Evolutionary conservation across 768 basidiomycete species (phyloP), one percentile per base, ranked within the genome.

Genomic region (Tephrocybe sp.): DNA sequence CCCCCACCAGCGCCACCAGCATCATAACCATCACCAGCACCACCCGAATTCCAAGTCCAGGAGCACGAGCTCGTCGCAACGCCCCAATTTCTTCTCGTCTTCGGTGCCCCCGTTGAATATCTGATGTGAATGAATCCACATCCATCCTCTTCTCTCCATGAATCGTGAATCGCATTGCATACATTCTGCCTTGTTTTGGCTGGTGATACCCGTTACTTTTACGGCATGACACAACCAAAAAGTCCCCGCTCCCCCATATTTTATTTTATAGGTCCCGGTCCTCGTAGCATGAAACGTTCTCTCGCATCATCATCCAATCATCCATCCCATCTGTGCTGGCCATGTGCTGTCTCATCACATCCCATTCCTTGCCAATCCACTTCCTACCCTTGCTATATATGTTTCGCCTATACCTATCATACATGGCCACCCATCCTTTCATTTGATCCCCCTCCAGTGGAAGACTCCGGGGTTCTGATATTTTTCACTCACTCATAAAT

Each of bases 1-100:
- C 28, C 66, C 67, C 39, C 72, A 73, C 42, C 72, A 70, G 43
- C 73, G 77, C 35, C 74, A 72, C 43, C 77, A 79, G 30, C 77
- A 64, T 38, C 67, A 67, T 58, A 66, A 62, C 61, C 64, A 72
- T 49, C 50, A 51, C 7, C 68, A 68, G 30, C 63, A 67, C 49
- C 60, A 69, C 26, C 71, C 66, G 5, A 63, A 63, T 41, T 44
- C 45, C 21, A 63, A 60, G 39, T 50, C 61, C 26, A 52, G 61
- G 27, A 51, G 53, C 36, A 54, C 57, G 18, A 57, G 56, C 44
- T 53, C 59, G 32, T 46, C 55, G 5, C 61, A 63, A 48, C 53
- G 61, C 11, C 49, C 35, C 12, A 52, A 50, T 38, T 59, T 55
- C 19, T 62, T 59, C 25, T 44, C 44, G 19, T 53, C 55, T 11